phyloP scores from a whole-genome alignment of 2,329 filamentous ascomycete genomes.

The Albophoma yamanashiensis region DNA sequence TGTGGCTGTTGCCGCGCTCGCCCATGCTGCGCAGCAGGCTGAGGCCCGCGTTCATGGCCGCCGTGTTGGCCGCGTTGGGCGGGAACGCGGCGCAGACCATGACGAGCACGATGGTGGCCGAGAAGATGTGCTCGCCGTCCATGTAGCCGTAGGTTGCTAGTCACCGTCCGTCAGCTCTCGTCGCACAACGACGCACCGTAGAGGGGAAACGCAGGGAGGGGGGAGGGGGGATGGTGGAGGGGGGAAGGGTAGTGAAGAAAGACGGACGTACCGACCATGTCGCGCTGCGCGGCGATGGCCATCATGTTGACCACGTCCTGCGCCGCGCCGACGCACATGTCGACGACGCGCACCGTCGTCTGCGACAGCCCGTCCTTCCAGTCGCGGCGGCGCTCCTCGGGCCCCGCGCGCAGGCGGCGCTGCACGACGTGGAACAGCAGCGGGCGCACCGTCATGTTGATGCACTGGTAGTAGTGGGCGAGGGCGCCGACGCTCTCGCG shows the following conservation, averaged over 20 bases:
- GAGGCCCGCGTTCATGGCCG: slow-evolving; percentile 34
- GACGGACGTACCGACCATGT: slow-evolving; percentile 23
- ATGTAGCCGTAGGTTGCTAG: slow-evolving; percentile 44
- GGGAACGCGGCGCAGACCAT: slow-evolving; percentile 45
- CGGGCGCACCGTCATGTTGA: slow-evolving; percentile 45
- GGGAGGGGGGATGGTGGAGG: no score
- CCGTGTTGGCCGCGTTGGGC: slow-evolving; percentile 25
- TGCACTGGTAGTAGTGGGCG: slow-evolving; percentile 45
- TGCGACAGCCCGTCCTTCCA: slow-evolving; percentile 31
- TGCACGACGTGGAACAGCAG: slow-evolving; percentile 43
- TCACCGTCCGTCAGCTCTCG: background rate
- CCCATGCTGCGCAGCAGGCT: slow-evolving; percentile 38
- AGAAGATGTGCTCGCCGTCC: slow-evolving; percentile 45
- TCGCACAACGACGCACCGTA: no score
- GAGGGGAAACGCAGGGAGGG: no score
- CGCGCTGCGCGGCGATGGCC: slow-evolving; percentile 9
- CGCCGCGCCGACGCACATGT: slow-evolving; percentile 39
- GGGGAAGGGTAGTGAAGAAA: no score
- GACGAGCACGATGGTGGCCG: slow-evolving; percentile 40
- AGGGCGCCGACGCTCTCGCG: slow-evolving; percentile 41
- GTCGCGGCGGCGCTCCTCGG: slow-evolving; percentile 17
- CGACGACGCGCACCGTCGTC: slow-evolving; percentile 38
- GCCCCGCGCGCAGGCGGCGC: slow-evolving; percentile 25
- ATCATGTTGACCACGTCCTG: slow-evolving; percentile 25
- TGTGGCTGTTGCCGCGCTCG: slow-evolving; percentile 39